Base-by-base conservation (phyloP, 2,329 filamentous ascomycete species). In the Nigrograna mackinnonii region DNA sequence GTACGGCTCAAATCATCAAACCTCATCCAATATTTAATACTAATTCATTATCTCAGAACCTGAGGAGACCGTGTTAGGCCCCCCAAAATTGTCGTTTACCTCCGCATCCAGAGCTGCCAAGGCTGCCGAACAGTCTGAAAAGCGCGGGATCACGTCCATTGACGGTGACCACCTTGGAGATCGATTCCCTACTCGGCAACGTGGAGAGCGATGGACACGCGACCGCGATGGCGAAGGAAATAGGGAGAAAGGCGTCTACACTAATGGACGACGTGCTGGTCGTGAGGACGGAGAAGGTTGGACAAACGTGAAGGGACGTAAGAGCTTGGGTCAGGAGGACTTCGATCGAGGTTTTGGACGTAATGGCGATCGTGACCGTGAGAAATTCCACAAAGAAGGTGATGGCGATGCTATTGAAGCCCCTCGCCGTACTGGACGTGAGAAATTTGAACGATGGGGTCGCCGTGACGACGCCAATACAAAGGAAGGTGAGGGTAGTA, bases 41-140 rank as follows among this genome's bases (percentile, higher is more conserved):
- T 66, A 54, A 65, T 45, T 44, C 55, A 38, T 52, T 50, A 47
- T 58, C 16, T 55, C 26, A 87, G 83, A 82, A 65, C 73, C 81
- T 58, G 91, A 95, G 57, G 90, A 95, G 51, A 87, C 95, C 44
- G 80, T 94, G 44, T 86, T 96, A 44, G 91, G 89, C 12, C 91
- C 91, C 16, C 89, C 91, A 2, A 88, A 89, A 67, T 89, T 84
- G 35, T 83, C 84, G 33, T 96, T 96, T 68, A 83, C 89, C 39
- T 95, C 91, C 1, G 80, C 86, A 17, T 88, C 87, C 39, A 78
- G 82, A 46, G 66, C 69, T 49, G 68, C 70, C 24, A 79, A 79
- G 44, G 50, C 56, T 30, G 51, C 62, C 26, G 68, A 68, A 37
- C 52, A 66, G 21, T 42, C 56, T 21, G 70, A 74, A 38, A 61